These are phyloP conservation scores for Trifolium pratense DNA, from an alignment of 306 rosid species.

Conservation along the genomic window DNA sequence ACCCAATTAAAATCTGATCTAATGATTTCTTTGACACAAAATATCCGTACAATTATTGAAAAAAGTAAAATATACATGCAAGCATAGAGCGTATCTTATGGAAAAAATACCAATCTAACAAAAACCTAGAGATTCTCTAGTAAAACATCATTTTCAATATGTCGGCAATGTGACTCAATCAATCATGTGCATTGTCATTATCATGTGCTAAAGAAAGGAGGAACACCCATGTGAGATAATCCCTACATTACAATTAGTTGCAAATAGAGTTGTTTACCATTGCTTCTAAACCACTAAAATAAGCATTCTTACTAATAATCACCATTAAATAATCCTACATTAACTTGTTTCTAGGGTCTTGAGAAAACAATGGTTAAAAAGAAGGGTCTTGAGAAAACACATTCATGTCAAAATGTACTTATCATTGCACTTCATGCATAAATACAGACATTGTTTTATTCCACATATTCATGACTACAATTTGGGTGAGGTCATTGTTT, in stretches of 20 bases:
- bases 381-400: background rate
- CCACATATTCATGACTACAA: background rate
- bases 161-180: constrained; percentile 39
- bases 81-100: background rate
- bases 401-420: constrained; percentile 7
- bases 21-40: background rate
- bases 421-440: background rate
- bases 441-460: background rate
- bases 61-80: background rate
- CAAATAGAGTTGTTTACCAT: background rate
- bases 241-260: background rate
- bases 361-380: background rate
- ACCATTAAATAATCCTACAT: constrained; percentile 1
- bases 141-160: background rate
- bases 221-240: constrained; percentile 34
- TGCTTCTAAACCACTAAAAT: background rate
- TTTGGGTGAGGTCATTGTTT: background rate
- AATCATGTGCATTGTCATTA: constrained; percentile 42
- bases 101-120: constrained; percentile 1
- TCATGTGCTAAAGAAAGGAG: background rate
- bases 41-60: constrained; percentile 12
- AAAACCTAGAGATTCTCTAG: background rate
- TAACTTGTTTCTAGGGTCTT: constrained; percentile 6
- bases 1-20: constrained; percentile 11
- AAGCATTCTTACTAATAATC: background rate